Conservation (phyloP, 2,329 filamentous ascomycete species). For the Epichloe coenophiala region DNA sequence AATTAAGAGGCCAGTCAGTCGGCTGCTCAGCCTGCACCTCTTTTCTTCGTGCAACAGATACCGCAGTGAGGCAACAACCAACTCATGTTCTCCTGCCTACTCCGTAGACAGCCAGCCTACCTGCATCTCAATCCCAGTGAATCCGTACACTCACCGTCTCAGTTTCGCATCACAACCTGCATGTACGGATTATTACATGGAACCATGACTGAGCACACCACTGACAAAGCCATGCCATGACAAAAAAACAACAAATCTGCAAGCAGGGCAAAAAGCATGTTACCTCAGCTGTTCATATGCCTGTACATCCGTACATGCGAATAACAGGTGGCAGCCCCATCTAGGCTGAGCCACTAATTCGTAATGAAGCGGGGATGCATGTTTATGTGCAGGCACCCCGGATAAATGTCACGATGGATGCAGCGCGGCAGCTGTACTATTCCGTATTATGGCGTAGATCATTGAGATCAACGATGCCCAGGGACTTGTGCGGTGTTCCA, state of each 20-base stretch:
- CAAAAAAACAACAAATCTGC: slow-evolving; percentile 20
- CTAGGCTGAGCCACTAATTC: slow-evolving; percentile 21
- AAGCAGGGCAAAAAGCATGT: not conserved
- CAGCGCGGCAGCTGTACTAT: slow-evolving; percentile 13
- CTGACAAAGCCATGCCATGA: slow-evolving; percentile 26
- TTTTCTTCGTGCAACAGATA: too few relatives aligned
- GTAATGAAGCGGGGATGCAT: slow-evolving; percentile 29
- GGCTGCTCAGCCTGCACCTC: too few relatives aligned
- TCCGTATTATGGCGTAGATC: slow-evolving; percentile 18
- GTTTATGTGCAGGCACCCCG: too few relatives aligned
- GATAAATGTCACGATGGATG: slow-evolving; percentile 9
- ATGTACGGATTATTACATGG: slow-evolving; percentile 7
- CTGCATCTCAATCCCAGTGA: too few relatives aligned
- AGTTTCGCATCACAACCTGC: too few relatives aligned
- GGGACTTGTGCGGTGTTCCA: slow-evolving; percentile 13
- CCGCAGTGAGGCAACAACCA: too few relatives aligned
- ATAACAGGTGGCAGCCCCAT: slow-evolving; percentile 14
- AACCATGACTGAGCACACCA: slow-evolving; percentile 25
- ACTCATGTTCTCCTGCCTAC: too few relatives aligned
- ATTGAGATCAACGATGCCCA: slow-evolving; percentile 26
- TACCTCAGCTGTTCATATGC: not conserved
- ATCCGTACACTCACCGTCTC: too few relatives aligned
- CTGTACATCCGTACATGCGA: too few relatives aligned
- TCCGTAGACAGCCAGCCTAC: too few relatives aligned
- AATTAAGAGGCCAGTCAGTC: too few relatives aligned